Percentiles rank a stretch among this genome's conserved stretches.
These are phyloP conservation scores for Pestalotiopsis sp. DNA, from an alignment of 2,329 filamentous ascomycete genomes.

Conservation along the genomic window DNA sequence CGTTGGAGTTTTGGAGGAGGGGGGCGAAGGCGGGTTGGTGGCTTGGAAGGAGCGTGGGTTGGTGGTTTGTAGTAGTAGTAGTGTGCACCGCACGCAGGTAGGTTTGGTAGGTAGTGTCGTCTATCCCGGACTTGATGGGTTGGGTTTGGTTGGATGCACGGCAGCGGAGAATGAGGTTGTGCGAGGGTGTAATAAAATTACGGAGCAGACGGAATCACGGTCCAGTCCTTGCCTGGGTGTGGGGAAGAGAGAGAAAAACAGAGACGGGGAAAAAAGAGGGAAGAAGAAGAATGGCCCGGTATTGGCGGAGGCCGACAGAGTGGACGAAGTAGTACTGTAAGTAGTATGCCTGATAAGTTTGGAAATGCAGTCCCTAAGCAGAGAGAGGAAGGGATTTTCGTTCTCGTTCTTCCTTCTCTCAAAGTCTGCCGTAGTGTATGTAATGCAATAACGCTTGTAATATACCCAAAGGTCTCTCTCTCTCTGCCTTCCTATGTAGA, in stretches of 20 bases:
- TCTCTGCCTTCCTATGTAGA: too few relatives aligned
- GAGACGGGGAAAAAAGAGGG: not conserved
- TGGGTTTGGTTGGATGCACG: not conserved
- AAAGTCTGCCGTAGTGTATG: not conserved
- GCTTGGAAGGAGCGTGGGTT: not conserved
- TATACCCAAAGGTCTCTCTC: too few relatives aligned
- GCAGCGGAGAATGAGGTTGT: not conserved
- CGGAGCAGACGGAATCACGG: not conserved
- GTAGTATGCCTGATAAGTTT: too few relatives aligned
- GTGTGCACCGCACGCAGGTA: too few relatives aligned
- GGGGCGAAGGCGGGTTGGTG: not conserved
- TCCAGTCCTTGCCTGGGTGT: not conserved
- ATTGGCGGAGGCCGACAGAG: too few relatives aligned
- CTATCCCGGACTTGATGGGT: not conserved
- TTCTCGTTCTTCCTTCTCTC: not conserved
- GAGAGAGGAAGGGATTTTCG: not conserved
- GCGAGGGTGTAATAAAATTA: slow-evolving; percentile 2
- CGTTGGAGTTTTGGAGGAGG: not conserved
- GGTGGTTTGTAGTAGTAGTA: too few relatives aligned
- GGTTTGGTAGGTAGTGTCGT: too few relatives aligned
- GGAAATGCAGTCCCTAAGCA: too few relatives aligned
- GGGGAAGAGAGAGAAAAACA: not conserved
- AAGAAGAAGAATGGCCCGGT: not conserved
- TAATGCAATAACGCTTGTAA: not conserved
- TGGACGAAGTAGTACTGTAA: too few relatives aligned